Evolutionary conservation across 2,329 filamentous ascomycete species (phyloP), one percentile per base, ranked within the genome.

Genomic region (Coleophoma cylindrospora): DNA sequence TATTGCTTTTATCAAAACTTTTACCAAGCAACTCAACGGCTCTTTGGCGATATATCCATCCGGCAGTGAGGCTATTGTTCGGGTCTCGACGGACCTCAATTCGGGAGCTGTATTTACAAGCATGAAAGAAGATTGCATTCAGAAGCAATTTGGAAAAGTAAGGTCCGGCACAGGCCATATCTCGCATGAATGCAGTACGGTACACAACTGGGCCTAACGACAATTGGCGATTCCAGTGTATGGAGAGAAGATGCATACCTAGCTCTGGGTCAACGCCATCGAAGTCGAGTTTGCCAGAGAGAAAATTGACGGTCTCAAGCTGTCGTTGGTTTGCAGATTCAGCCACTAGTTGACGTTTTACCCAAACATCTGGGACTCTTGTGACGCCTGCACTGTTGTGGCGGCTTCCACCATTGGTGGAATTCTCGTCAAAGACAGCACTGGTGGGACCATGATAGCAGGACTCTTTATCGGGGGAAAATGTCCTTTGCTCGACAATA

Each of bases 291-390:
- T 72, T 72, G 1, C 68, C 70, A 14, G 68, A 62, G 4, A 67
- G 63, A 38, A 72, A 67, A 53, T 80, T 74, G 49, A 79, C 62
- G 0, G 68, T 66, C 50, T 80, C 77, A 11, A 78, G 62, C 50
- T 80, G 77, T 11, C 74, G 64, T 55, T 76, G 72, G 47, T 69
- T 68, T 27, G 27, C 27, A 27, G 27, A 27, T 8, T 27, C 27
- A 27, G 27, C 27, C 27, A 27, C 27, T 27, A 27, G 61, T 12
- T 70, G 66, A 46, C 70, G 70, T 48, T 73, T 67, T 36, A 41
- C 27, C 46, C 43, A 51, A 15, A 47, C 32, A 34, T 34, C 22
- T n/a, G 44, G 44, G 22, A 46, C 8, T 27, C 19, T 46, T 27
- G 41, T 13, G 34, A 14, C 34, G 21, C 11, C 33, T 7, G 14